These are phyloP conservation scores for Cryphonectria japonica DNA, from an alignment of 2,329 filamentous ascomycete genomes.

Conservation along the genomic window DNA sequence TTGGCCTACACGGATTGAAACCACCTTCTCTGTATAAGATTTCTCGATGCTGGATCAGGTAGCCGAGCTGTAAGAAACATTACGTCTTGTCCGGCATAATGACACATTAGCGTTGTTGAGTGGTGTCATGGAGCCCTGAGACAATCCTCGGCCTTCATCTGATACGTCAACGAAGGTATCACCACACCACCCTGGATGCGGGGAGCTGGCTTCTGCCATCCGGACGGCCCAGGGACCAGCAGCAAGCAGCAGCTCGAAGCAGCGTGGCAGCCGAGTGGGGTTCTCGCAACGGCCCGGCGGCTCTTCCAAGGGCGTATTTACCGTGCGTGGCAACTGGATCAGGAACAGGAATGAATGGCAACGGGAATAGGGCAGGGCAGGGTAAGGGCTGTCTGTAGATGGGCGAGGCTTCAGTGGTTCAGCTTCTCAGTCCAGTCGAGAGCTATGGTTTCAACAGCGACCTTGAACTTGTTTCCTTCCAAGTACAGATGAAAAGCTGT, in stretches of 20 bases:
- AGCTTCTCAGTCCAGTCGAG: neutral
- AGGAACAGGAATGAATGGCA: constrained; percentile 4
- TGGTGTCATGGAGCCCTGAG: neutral
- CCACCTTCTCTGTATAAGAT: neutral
- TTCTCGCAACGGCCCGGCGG: constrained; percentile 19
- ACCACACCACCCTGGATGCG: neutral
- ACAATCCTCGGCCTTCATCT: neutral
- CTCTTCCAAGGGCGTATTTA: neutral
- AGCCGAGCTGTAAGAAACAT: neutral
- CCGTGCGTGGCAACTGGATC: neutral
- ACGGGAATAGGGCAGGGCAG: neutral
- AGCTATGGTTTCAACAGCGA: neutral
- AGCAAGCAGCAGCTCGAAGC: neutral
- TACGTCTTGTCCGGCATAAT: neutral
- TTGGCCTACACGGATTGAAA: neutral
- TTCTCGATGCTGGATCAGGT: neutral
- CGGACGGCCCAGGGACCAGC: neutral
- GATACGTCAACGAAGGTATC: neutral
- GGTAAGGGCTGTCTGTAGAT: neutral
- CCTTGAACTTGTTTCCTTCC: neutral
- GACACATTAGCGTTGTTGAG: neutral
- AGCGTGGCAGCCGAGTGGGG: constrained; percentile 2
- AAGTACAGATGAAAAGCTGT: neutral
- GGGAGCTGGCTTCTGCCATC: neutral
- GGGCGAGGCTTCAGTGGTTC: neutral